A percentile compares a stretch with the other conserved stretches of the same genome.
Evolutionary conservation across 257 asterid genomes (phyloP).

Genomic region (Voacanga thouarsii): DNA sequence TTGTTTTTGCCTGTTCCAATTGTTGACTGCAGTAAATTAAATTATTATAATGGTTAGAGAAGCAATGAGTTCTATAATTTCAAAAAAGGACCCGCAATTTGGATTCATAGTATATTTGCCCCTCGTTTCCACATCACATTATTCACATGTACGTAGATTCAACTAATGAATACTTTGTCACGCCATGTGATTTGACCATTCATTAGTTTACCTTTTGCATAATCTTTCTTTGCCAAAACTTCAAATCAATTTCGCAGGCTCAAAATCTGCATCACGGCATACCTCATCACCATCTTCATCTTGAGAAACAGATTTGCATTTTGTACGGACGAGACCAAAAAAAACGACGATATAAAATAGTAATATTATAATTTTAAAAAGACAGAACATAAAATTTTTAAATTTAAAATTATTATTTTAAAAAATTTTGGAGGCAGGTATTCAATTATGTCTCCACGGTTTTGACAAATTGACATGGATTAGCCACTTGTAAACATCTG

Average conservation of each 20-base stretch:
- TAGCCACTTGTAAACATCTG: too few species aligned
- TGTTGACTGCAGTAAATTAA: not conserved
- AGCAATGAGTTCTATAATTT: not conserved
- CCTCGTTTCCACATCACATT: not conserved
- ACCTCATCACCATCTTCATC: not conserved
- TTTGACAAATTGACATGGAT: too few species aligned
- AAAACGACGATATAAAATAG: too few species aligned
- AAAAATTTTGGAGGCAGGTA: too few species aligned
- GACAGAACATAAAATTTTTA: too few species aligned
- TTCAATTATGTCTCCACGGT: too few species aligned
- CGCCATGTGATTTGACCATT: not conserved
- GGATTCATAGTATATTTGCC: not conserved
- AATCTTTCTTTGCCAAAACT: not conserved
- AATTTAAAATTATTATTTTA: too few species aligned
- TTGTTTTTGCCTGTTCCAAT: too few species aligned
- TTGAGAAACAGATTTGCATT: not conserved
- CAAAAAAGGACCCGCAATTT: not conserved
- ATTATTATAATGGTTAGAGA: not conserved
- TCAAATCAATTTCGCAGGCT: not conserved
- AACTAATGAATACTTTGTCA: not conserved
- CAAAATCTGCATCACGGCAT: not conserved
- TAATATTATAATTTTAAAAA: too few species aligned
- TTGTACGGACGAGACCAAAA: too few species aligned
- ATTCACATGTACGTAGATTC: not conserved
- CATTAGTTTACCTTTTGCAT: not conserved